Evolutionary conservation across 345 rosid species (phyloP).

Genomic region (Rhizophora apiculata): DNA sequence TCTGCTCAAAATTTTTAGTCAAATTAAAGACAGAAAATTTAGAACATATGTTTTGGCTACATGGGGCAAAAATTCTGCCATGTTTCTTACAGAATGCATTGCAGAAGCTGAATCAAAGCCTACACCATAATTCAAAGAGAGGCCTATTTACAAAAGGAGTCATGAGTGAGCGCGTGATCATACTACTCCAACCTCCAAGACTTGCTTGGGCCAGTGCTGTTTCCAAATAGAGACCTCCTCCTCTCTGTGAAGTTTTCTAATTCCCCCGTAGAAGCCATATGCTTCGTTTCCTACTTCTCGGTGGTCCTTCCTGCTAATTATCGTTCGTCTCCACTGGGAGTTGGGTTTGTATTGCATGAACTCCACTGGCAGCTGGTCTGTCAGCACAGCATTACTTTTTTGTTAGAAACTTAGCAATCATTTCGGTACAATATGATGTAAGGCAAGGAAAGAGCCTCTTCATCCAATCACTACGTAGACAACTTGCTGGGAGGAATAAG

Average conservation of each 20-base stretch:
- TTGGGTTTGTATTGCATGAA: conserved; percentile 71
- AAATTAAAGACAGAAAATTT: no score
- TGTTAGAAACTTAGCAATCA: conserved; percentile 10
- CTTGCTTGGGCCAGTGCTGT: conserved; percentile 61
- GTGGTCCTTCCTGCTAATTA: conserved; percentile 57
- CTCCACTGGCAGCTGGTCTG: conserved; percentile 60
- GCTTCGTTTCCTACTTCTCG: conserved; percentile 80
- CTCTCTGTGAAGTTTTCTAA: conserved; percentile 53
- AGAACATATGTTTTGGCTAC: no score
- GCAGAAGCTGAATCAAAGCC: neutral
- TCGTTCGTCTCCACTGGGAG: conserved; percentile 70
- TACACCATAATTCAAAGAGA: neutral
- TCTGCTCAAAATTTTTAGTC: no score
- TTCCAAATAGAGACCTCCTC: conserved; percentile 68
- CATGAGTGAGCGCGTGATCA: neutral
- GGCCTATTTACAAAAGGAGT: neutral
- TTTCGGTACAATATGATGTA: neutral
- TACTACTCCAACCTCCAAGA: conserved; percentile 43
- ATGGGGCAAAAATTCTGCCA: neutral
- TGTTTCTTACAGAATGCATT: neutral
- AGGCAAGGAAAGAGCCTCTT: neutral
- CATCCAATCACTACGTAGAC: no score
- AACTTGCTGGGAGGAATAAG: no score
- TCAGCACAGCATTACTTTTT: conserved; percentile 21
- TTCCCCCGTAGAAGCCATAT: conserved; percentile 88